Conservation (phyloP, 177 flowering plant genomes). For the Telopea speciosissima region DNA sequence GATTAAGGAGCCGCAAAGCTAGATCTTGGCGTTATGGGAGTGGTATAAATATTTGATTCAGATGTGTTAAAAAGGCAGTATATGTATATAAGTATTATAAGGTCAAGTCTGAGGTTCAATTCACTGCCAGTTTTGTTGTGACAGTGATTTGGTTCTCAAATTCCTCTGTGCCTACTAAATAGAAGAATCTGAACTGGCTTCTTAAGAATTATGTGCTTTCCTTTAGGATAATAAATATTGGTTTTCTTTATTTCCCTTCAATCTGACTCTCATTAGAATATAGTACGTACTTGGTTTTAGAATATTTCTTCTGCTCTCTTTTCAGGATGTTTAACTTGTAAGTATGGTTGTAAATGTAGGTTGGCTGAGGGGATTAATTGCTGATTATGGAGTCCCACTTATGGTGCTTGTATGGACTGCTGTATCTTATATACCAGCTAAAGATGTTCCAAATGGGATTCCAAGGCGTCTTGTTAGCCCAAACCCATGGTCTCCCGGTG, state of each 20-base stretch:
- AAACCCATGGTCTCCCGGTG: slow-evolving; percentile 93
- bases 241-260: neutral
- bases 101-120: neutral
- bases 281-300: neutral
- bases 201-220: neutral
- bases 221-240: neutral
- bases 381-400: slow-evolving; percentile 96
- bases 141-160: neutral
- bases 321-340: slow-evolving; percentile 9
- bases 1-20: slow-evolving; percentile 84
- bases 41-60: slow-evolving; percentile 34
- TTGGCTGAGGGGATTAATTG: slow-evolving; percentile 75
- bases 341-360: slow-evolving; percentile 35
- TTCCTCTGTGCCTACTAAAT: neutral
- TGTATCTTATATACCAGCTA: slow-evolving; percentile 64
- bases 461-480: slow-evolving; percentile 97
- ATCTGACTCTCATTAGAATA: neutral
- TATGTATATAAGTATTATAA: neutral
- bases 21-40: slow-evolving; percentile 96
- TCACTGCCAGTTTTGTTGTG: neutral
- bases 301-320: neutral
- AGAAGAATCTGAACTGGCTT: neutral
- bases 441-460: slow-evolving; percentile 77
- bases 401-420: slow-evolving; percentile 98
- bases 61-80: neutral